A percentile compares a stretch with the other conserved stretches of the same genome.
These are phyloP conservation scores for Boletus tomentosulus DNA, from an alignment of 768 basidiomycete species.

Conservation along the genomic window DNA sequence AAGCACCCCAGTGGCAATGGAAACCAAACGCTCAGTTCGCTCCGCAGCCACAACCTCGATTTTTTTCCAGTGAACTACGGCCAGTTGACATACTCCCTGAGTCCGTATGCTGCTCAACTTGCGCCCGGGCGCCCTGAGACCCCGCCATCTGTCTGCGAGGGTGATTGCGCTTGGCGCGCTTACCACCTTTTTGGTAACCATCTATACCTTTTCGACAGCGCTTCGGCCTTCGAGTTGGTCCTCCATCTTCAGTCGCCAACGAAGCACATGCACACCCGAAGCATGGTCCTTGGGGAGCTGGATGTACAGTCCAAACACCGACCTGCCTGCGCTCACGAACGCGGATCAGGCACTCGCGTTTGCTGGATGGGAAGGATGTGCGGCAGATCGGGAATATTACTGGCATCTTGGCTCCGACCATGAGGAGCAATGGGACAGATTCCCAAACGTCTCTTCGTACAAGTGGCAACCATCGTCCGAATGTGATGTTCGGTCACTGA, in stretches of 20 bases:
- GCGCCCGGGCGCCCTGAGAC: slow-evolving; percentile 13
- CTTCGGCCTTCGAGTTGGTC: slow-evolving; percentile 18
- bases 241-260: slow-evolving; percentile 25
- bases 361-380: slow-evolving; percentile 59
- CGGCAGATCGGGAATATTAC: slow-evolving; percentile 54
- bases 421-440: slow-evolving; percentile 45
- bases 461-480: slow-evolving; percentile 46
- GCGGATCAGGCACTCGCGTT: slow-evolving; percentile 45
- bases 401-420: slow-evolving; percentile 63
- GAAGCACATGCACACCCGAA: slow-evolving; percentile 32
- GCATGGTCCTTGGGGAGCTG: slow-evolving; percentile 38
- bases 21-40: background rate
- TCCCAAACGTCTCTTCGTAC: slow-evolving; percentile 50
- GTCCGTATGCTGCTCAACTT: slow-evolving; percentile 4
- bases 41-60: slow-evolving; percentile 5
- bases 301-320: slow-evolving; percentile 37
- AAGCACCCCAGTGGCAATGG: background rate
- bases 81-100: background rate
- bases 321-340: slow-evolving; percentile 32
- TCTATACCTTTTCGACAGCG: slow-evolving; percentile 29
- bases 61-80: background rate
- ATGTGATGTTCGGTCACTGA: slow-evolving; percentile 43
- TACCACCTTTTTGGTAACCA: slow-evolving; percentile 23
- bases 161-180: slow-evolving; percentile 25
- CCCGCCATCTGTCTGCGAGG: slow-evolving; percentile 20